Conservation (phyloP, 1,284 basidiomycete species). For the Hemileccinum hortonii region DNA sequence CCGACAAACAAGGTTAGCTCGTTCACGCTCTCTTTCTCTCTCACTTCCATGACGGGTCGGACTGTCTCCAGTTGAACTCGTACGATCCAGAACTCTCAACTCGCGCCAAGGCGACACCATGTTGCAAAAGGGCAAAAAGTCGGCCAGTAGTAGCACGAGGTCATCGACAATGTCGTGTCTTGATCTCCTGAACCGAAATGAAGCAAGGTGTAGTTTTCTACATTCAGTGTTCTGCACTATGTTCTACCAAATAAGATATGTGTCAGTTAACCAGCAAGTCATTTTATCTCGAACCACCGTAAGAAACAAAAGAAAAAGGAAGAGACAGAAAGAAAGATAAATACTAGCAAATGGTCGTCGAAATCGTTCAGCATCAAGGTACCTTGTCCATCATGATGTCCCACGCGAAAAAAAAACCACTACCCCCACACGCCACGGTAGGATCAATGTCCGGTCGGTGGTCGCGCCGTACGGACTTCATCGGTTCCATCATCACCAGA, state of each 20-base stretch:
- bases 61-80: too few species aligned
- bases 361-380: background rate
- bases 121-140: too few species aligned
- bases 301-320: background rate
- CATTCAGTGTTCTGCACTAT: too few species aligned
- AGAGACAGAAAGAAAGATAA: background rate
- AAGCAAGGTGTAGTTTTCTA: too few species aligned
- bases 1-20: conserved; percentile 17
- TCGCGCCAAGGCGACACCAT: too few species aligned
- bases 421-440: too few species aligned
- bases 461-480: conserved; percentile 18
- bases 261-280: background rate
- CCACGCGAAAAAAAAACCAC: too few species aligned
- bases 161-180: too few species aligned
- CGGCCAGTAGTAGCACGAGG: too few species aligned
- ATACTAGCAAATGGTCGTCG: background rate
- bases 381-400: background rate
- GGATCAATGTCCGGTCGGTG: background rate
- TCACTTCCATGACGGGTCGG: background rate
- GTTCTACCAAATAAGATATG: too few species aligned
- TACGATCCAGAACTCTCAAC: too few species aligned
- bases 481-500: conserved; percentile 1
- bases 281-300: background rate
- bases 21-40: background rate
- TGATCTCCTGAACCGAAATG: too few species aligned